phyloP scores from a whole-genome alignment of 2,329 filamentous ascomycete genomes.

The Sporothrix brasiliensis region DNA sequence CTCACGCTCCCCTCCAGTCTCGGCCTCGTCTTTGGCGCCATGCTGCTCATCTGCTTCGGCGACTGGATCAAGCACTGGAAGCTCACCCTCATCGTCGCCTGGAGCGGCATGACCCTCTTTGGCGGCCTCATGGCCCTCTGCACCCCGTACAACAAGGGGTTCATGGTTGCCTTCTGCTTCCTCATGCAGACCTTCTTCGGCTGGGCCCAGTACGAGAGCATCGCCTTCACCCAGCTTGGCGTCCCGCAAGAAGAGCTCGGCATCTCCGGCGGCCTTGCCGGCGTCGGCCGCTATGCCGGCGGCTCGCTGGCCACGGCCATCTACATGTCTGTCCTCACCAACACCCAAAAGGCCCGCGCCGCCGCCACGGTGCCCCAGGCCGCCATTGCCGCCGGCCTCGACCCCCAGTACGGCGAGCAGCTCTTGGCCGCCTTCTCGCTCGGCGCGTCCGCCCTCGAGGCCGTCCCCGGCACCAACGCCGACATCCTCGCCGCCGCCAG shows the following conservation, averaged over 20 bases:
- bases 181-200: slow-evolving; percentile 39
- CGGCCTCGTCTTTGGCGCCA: slow-evolving; percentile 49
- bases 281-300: slow-evolving; percentile 29
- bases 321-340: slow-evolving; percentile 28
- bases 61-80: slow-evolving; percentile 50
- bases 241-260: slow-evolving; percentile 39
- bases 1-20: slow-evolving; percentile 51
- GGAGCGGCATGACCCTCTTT: slow-evolving; percentile 52
- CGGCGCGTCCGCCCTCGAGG: slow-evolving; percentile 26
- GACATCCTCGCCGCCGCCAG: slow-evolving; percentile 35
- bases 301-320: slow-evolving; percentile 30
- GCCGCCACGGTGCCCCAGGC: slow-evolving; percentile 26
- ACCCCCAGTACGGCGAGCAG: slow-evolving; percentile 13
- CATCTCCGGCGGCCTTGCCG: slow-evolving; percentile 28
- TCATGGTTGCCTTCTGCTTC: slow-evolving; percentile 53
- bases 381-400: slow-evolving; percentile 26
- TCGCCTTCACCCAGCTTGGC: slow-evolving; percentile 43
- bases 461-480: slow-evolving; percentile 22
- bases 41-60: slow-evolving; percentile 48
- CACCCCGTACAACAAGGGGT: slow-evolving; percentile 48
- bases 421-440: slow-evolving; percentile 16
- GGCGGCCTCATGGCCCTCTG: slow-evolving; percentile 49
- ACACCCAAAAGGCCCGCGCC: slow-evolving; percentile 26
- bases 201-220: slow-evolving; percentile 36
- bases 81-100: slow-evolving; percentile 49